Evolutionary conservation across 305 asterid species (phyloP).

Genomic region (Fraxinus angustifolia): DNA sequence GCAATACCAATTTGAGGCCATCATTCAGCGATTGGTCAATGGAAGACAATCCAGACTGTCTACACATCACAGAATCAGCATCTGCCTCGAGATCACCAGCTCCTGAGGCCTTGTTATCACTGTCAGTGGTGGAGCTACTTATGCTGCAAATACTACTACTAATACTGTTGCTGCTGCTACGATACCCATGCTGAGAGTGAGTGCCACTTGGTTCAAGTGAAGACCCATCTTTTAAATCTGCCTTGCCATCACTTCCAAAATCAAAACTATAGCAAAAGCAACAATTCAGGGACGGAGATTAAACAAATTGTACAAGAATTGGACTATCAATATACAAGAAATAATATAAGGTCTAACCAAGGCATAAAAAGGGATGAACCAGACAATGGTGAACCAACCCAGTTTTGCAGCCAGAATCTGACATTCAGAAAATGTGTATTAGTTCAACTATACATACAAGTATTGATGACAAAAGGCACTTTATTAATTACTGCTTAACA

Average conservation of each 20-base stretch:
- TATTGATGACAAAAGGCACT: constrained; percentile 13
- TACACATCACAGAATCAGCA: constrained; percentile 87
- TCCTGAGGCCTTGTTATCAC: constrained; percentile 69
- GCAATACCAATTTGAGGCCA: constrained; percentile 57
- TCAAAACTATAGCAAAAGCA: constrained; percentile 34
- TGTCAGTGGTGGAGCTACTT: constrained; percentile 86
- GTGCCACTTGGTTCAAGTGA: constrained; percentile 61
- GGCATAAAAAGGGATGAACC: constrained; percentile 77
- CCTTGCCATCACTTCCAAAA: constrained; percentile 59
- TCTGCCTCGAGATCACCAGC: constrained; percentile 97
- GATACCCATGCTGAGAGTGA: constrained; percentile 61
- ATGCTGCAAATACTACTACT: constrained; percentile 85
- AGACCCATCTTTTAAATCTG: constrained; percentile 58
- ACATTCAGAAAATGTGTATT: constrained; percentile 26
- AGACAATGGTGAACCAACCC: constrained; percentile 88
- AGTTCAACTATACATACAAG: constrained; percentile 23
- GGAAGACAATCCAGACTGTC: constrained; percentile 87
- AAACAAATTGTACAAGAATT: constrained; percentile 4
- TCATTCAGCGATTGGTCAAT: constrained; percentile 60
- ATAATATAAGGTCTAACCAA: constrained; percentile 50
- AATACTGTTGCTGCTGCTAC: constrained; percentile 88
- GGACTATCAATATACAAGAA: constrained; percentile 18
- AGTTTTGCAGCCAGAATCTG: constrained; percentile 99
- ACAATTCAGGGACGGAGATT: constrained; percentile 23
- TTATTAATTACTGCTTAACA: constrained; percentile 1